These are phyloP conservation scores for Medicago lupulina DNA, from an alignment of 306 rosid genomes.

Conservation along the genomic window DNA sequence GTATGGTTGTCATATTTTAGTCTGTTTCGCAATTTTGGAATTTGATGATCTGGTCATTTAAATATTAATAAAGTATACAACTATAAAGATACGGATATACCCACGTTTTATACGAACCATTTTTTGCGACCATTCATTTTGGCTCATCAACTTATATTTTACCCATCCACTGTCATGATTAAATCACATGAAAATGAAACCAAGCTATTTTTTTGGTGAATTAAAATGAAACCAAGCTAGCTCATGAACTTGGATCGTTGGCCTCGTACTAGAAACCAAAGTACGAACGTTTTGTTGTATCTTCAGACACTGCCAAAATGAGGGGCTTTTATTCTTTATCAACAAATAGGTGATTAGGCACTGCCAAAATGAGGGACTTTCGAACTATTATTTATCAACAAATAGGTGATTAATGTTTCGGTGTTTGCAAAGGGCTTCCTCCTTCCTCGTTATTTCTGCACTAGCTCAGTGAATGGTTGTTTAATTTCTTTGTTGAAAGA, in stretches of 20 bases:
- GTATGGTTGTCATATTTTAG: conserved; percentile 1
- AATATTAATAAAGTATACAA: background rate
- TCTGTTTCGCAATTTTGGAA: background rate
- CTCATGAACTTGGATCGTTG: background rate
- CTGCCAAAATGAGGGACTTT: too few species aligned
- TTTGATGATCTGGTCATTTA: background rate
- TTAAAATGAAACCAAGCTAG: background rate
- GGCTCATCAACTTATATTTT: background rate
- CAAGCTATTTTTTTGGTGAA: background rate
- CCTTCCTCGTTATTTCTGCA: too few species aligned
- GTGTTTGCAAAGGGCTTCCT: too few species aligned
- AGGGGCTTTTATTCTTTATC: background rate
- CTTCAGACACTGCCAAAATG: background rate
- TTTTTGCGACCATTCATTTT: background rate
- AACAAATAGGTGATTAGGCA: too few species aligned
- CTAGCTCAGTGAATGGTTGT: background rate
- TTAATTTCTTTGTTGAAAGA: background rate
- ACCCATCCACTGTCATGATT: background rate
- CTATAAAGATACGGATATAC: too few species aligned
- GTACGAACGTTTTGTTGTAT: background rate
- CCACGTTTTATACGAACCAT: background rate
- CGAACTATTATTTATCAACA: too few species aligned
- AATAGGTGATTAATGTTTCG: too few species aligned
- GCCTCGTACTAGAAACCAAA: background rate
- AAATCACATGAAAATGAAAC: background rate